phyloP scores from a whole-genome alignment of 2,329 filamentous ascomycete species.

The Monilinia laxa region DNA sequence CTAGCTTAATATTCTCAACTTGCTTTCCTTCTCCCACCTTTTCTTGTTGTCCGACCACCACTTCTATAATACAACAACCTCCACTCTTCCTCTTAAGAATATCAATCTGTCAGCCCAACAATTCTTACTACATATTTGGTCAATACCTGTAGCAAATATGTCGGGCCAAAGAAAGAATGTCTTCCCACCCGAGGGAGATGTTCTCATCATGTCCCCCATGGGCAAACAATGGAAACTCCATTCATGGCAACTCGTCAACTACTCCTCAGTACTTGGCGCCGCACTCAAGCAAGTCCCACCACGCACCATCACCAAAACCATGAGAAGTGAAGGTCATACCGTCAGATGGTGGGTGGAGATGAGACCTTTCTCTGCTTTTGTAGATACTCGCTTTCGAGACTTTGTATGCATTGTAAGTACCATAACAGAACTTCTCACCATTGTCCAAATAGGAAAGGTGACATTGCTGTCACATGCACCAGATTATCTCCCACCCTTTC shows the following conservation, averaged over 20 bases:
- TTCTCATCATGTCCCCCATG: slow-evolving; percentile 32
- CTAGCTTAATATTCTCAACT: neutral
- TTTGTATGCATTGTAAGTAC: slow-evolving; percentile 34
- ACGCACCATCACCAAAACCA: slow-evolving; percentile 27
- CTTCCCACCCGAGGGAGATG: slow-evolving; percentile 33
- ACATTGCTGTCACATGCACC: neutral
- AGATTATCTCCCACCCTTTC: neutral
- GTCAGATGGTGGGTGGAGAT: slow-evolving; percentile 34
- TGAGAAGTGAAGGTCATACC: slow-evolving; percentile 24
- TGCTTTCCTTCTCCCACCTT: neutral
- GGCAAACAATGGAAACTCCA: slow-evolving; percentile 36
- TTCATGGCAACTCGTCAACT: slow-evolving; percentile 28
- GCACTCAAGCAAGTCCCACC: slow-evolving; percentile 23
- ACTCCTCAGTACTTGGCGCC: slow-evolving; percentile 26
- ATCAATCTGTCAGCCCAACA: neutral
- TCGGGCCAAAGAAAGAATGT: slow-evolving; percentile 3
- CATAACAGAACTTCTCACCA: neutral
- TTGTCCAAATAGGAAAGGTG: neutral
- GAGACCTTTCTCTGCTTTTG: slow-evolving; percentile 18
- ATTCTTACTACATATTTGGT: neutral
- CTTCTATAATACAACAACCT: neutral
- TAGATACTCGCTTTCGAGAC: slow-evolving; percentile 30
- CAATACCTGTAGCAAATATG: neutral
- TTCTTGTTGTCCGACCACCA: neutral
- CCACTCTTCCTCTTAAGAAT: neutral